Base-by-base conservation (phyloP, 192 early-diverging fungal genomes). In the Paraglomus brasilianum region DNA sequence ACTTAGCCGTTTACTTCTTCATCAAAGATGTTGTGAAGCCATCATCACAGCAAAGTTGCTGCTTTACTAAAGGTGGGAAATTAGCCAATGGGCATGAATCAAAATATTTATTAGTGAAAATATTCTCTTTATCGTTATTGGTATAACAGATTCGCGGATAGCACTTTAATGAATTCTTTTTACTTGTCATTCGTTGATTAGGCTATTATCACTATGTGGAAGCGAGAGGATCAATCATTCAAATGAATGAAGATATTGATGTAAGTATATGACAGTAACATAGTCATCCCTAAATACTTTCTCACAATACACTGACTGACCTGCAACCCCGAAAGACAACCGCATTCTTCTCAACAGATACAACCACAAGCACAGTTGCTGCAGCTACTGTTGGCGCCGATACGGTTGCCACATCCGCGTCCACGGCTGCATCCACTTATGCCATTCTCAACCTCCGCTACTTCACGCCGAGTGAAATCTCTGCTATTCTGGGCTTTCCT, bases 401-500 rank as follows among this genome's bases (percentile, higher is more conserved):
- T 78, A n/a, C 75, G 5, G 69, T 66, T 13, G 44, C 72, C 3
- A 61, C 64, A 1, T 81, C 81, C 62, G 74, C 76, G 30, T 30
- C 30, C 30, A 30, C 30, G 3, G 30, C 3, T 30, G 3, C 30
- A 30, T 30, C 30, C 30, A 30, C 30, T 30, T 30, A 3, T 30
- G 1, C 3, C 30, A 30, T 30, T 30, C 1, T 30, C 30, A 30
- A 30, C 30, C 30, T 30, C 13, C 70, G 83, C n/a, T 85, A 83
- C 24, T 87, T 87, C 57, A 83, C 83, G 0, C 80, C 80, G 30
- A 66, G 83, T 57, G 92, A 93, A 73, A 82, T 93, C 11, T 88
- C 89, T 13, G 78, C 80, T 53, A 75, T 93, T 17, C 90, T 92
- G 89, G 88, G 92, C n/a, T 93, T 93, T 61, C 90, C 91, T 9